Base-by-base conservation (phyloP, 352 stramenopile genomes). In the Pythium oligandrum region DNA sequence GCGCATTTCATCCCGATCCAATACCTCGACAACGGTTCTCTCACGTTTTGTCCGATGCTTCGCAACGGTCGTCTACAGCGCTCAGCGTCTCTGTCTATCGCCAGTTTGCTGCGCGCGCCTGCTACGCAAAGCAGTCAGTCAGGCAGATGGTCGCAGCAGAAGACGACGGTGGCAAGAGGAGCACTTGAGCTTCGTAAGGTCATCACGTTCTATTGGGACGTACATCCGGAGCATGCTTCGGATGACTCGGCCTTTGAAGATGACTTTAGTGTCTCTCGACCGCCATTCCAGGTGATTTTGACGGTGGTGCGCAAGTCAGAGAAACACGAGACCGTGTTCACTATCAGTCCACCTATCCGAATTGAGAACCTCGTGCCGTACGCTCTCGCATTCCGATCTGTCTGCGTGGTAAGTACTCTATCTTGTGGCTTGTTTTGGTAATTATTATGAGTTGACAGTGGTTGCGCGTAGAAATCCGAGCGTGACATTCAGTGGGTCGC, bases 1-100 rank as follows among this genome's bases (percentile, higher is more conserved):
- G 73, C 79, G 10, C 78, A 91, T 36, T 94, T 91, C 51, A 70
- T 92, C 35, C 83, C 83, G 3, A 86, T 94, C 42, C 83, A 94
- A 54, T 90, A 80, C 42, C 63, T 92, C 6, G 78, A 90, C 26
- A 65, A 66, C 31, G 79, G 83, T 0, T 76, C 73, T 10, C 78
- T 94, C 48, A 79, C 83, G 35, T 83, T 93, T 17, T 80, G 77
- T 32, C 83, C 83, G n/a, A 42, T 88, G 44, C 59, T 92, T 1
- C 37, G 43, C 3, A 77, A 85, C 40, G 78, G 81, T 8, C 65
- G 80, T 46, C 66, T 92, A 9, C 82, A 90, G 40, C 55, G 54
- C 3, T 91, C 80, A 2, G 63, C 76, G 2, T 63, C 69, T 2
- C 62, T 90, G 31, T 80, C 73, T 2, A 88, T 92, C n/a, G 61